Percentiles rank a stretch among this genome's conserved stretches.
Evolutionary conservation across 768 basidiomycete species (phyloP).

Genomic region (Xerocomus potaroensis): DNA sequence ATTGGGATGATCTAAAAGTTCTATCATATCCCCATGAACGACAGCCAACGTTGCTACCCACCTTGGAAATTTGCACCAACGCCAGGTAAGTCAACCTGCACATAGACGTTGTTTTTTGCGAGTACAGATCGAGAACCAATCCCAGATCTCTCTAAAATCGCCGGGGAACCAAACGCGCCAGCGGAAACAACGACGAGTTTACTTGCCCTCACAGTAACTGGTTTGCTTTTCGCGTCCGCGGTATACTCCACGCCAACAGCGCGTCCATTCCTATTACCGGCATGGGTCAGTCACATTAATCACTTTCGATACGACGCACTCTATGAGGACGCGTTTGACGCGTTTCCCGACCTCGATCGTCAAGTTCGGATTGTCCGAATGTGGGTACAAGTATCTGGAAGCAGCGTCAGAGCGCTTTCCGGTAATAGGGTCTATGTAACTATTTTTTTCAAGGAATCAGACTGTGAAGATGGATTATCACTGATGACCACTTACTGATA

Average conservation of each 20-base stretch:
- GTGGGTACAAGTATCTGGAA: constrained; percentile 37
- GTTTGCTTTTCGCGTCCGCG: constrained; percentile 17
- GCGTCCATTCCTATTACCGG: constrained; percentile 26
- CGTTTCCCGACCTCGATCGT: constrained; percentile 29
- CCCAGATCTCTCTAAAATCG: constrained; percentile 60
- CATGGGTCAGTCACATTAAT: not conserved
- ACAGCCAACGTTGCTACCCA: constrained; percentile 8
- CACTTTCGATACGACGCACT: constrained; percentile 22
- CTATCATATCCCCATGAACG: too few species aligned
- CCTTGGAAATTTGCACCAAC: constrained; percentile 71
- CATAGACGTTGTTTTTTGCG: constrained; percentile 40
- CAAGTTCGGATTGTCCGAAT: constrained; percentile 28
- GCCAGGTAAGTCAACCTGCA: constrained; percentile 63
- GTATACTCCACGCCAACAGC: constrained; percentile 38
- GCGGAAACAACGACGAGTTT: constrained; percentile 47
- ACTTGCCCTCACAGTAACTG: constrained; percentile 25
- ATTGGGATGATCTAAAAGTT: constrained; percentile 27
- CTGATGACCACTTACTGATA: constrained; percentile 13
- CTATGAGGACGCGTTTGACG: constrained; percentile 35
- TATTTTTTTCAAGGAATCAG: constrained; percentile 19
- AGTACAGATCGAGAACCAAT: constrained; percentile 56
- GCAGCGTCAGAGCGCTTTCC: constrained; percentile 29
- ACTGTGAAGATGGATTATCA: constrained; percentile 1
- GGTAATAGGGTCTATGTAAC: constrained; percentile 49
- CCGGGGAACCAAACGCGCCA: constrained; percentile 53